Percentiles rank a stretch among this genome's conserved stretches.
Evolutionary conservation across 495 filamentous ascomycete species (phyloP).

Genomic region (Penicillium cataractarum): DNA sequence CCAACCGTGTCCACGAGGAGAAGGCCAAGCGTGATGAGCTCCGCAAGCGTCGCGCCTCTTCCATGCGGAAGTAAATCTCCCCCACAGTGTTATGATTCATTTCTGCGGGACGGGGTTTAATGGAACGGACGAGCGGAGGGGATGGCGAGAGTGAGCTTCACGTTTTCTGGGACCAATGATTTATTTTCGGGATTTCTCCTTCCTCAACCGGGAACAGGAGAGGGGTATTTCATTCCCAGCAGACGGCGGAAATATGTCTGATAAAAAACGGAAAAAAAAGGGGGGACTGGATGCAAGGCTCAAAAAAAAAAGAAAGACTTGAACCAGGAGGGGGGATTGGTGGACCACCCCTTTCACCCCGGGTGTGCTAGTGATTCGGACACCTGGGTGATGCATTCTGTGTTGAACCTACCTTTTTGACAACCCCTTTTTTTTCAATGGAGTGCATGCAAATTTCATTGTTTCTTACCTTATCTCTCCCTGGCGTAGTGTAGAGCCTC

Average conservation of each 20-base stretch:
- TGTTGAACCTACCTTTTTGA: slow-evolving; percentile 37
- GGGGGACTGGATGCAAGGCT: slow-evolving; percentile 13
- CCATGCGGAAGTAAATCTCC: slow-evolving; percentile 82
- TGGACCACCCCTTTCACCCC: slow-evolving; percentile 23
- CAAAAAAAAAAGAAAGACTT: slow-evolving; percentile 20
- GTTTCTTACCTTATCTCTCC: background rate
- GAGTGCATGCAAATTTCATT: slow-evolving; percentile 39
- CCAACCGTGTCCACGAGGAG: slow-evolving; percentile 93
- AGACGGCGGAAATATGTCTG: slow-evolving; percentile 33
- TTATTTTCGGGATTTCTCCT: slow-evolving; percentile 25
- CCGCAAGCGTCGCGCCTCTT: slow-evolving; percentile 94
- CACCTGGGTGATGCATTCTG: slow-evolving; percentile 30
- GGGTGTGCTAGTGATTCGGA: slow-evolving; percentile 26
- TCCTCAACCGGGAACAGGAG: slow-evolving; percentile 24
- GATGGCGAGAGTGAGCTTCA: slow-evolving; percentile 29
- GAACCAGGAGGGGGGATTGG: slow-evolving; percentile 22
- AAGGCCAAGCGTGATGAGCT: slow-evolving; percentile 87
- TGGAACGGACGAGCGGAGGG: slow-evolving; percentile 21
- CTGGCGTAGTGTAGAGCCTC: slow-evolving; percentile 7
- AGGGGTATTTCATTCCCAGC: slow-evolving; percentile 31
- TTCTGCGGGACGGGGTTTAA: slow-evolving; percentile 43
- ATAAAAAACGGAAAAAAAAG: slow-evolving; percentile 21
- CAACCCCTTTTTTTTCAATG: slow-evolving; percentile 38
- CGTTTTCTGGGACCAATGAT: slow-evolving; percentile 29
- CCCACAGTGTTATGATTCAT: slow-evolving; percentile 35